These are phyloP conservation scores for Psilocybe mexicana DNA, from an alignment of 1,284 basidiomycete genomes.

Conservation along the genomic window DNA sequence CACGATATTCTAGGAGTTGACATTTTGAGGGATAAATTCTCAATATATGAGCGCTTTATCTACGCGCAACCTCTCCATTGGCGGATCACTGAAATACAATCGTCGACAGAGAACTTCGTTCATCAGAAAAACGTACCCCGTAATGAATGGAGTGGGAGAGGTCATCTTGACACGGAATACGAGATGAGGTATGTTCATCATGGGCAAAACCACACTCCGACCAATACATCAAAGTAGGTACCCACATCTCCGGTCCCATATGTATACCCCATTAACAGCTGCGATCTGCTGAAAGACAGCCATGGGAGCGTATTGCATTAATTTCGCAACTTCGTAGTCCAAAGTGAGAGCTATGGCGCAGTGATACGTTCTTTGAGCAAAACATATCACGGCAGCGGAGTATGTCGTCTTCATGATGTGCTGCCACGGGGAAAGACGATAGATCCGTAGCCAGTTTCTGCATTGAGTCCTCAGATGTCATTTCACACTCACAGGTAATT, in stretches of 20 bases:
- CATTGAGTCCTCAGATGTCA: too few relatives aligned
- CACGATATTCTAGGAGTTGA: background rate
- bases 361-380: background rate
- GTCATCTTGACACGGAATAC: conserved; percentile 1
- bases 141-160: conserved; percentile 5
- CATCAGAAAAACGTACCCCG: background rate
- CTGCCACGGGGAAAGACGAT: background rate
- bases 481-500: too few relatives aligned
- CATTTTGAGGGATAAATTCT: background rate
- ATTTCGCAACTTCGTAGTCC: background rate
- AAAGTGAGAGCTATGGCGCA: background rate
- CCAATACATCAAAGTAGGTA: background rate
- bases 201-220: background rate
- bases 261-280: background rate
- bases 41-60: background rate
- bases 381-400: background rate
- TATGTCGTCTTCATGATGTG: background rate
- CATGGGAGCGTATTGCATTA: background rate
- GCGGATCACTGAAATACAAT: background rate
- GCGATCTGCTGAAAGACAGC: conserved; percentile 1
- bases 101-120: conserved; percentile 2
- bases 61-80: background rate
- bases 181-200: background rate
- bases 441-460: background rate
- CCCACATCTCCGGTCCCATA: too few relatives aligned